Conservation (phyloP, 495 filamentous ascomycete species). For the Hypomontagnella monticulosa region DNA sequence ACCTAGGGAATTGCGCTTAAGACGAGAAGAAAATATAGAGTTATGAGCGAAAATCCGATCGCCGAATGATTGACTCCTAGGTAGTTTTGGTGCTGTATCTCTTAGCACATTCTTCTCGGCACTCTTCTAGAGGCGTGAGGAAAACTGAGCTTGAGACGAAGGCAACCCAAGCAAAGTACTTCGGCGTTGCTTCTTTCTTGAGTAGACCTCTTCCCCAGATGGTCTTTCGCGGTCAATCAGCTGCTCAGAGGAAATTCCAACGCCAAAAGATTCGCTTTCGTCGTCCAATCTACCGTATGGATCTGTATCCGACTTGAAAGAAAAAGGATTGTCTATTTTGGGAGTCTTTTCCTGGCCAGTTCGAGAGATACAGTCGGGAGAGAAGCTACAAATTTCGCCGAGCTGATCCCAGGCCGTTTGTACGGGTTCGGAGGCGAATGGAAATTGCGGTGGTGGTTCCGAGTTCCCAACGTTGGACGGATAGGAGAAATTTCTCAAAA, state of each 20-base stretch:
- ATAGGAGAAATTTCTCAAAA: conserved; percentile 47
- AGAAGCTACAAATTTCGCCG: conserved; percentile 44
- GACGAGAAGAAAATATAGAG: conserved; percentile 21
- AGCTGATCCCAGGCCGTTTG: conserved; percentile 44
- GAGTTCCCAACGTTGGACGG: conserved; percentile 33
- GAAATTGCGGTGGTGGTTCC: conserved; percentile 8
- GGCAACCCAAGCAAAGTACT: conserved; percentile 32
- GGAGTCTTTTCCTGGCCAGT: conserved; percentile 18
- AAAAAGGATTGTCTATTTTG: conserved; percentile 43
- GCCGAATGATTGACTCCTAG: conserved; percentile 31
- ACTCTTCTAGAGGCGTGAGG: conserved; percentile 43
- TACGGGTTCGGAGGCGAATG: background rate
- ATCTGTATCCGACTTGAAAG: conserved; percentile 37
- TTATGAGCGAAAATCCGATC: conserved; percentile 34
- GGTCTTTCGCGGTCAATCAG: conserved; percentile 13
- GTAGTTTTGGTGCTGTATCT: conserved; percentile 24
- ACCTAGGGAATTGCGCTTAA: conserved; percentile 41
- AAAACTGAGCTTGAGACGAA: conserved; percentile 32
- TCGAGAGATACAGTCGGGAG: conserved; percentile 24
- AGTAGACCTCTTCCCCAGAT: conserved; percentile 18
- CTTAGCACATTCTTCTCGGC: conserved; percentile 34
- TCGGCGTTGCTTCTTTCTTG: conserved; percentile 39
- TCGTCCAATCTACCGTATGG: conserved; percentile 29
- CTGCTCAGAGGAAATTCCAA: conserved; percentile 10
- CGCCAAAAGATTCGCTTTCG: conserved; percentile 8